These are phyloP conservation scores for Kazachstania martiniae DNA, from an alignment of 805 yeast genomes.

Conservation along the genomic window DNA sequence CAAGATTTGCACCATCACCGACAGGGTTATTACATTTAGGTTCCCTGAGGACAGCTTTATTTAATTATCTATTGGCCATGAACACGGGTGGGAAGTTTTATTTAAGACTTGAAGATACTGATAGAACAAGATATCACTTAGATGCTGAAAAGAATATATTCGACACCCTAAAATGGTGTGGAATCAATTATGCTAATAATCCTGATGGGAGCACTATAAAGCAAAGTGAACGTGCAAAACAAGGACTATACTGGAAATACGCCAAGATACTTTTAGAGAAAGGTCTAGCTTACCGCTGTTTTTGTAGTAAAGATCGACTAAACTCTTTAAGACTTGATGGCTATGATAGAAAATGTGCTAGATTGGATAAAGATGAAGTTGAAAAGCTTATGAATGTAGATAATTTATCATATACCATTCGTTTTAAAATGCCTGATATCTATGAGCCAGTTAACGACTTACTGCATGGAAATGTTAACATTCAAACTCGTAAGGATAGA, in stretches of 20 bases:
- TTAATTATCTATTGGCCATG: conserved; percentile 74
- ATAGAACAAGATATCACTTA: conserved; percentile 60
- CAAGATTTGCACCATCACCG: conserved; percentile 97
- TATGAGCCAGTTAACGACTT: conserved; percentile 65
- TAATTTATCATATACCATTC: conserved; percentile 39
- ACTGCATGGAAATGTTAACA: conserved; percentile 63
- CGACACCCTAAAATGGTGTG: conserved; percentile 68
- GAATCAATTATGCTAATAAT: conserved; percentile 44
- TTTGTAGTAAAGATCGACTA: conserved; percentile 73
- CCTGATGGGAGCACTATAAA: conserved; percentile 85
- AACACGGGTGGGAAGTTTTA: conserved; percentile 73
- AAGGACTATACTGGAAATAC: conserved; percentile 59
- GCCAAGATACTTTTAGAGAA: conserved; percentile 43
- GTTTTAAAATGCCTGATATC: conserved; percentile 65
- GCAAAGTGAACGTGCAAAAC: conserved; percentile 67
- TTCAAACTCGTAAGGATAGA: conserved; percentile 57
- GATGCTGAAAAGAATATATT: conserved; percentile 81
- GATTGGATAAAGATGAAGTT: conserved; percentile 34
- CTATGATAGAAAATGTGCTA: conserved; percentile 74
- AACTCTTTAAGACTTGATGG: conserved; percentile 64
- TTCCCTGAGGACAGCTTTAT: conserved; percentile 84
- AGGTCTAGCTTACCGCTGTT: conserved; percentile 79
- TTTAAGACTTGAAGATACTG: conserved; percentile 87
- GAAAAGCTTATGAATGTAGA: conserved; percentile 21
- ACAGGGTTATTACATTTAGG: conserved; percentile 94